phyloP scores from a whole-genome alignment of 2,329 filamentous ascomycete species.

The Aspergillus texensis region DNA sequence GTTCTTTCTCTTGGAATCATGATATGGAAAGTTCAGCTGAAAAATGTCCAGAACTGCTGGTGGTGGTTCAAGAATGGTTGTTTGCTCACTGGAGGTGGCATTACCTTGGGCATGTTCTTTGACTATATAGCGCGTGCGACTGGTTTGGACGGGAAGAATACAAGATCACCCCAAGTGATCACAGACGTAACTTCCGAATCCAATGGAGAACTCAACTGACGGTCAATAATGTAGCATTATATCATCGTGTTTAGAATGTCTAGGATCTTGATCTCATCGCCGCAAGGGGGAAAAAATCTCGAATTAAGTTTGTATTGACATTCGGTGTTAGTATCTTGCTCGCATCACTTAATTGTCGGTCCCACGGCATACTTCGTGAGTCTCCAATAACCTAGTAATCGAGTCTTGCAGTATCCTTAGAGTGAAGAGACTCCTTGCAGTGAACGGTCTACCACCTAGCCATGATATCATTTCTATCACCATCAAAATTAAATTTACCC shows the following conservation, averaged over 20 bases:
- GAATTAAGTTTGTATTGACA: neutral
- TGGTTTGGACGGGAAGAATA: conserved; percentile 28
- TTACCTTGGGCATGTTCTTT: conserved; percentile 56
- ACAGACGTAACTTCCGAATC: neutral
- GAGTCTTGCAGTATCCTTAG: neutral
- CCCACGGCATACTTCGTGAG: neutral
- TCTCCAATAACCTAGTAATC: neutral
- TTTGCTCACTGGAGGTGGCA: conserved; percentile 63
- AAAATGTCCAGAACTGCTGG: conserved; percentile 62
- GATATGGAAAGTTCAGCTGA: conserved; percentile 61
- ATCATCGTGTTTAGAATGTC: neutral
- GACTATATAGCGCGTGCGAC: conserved; percentile 52
- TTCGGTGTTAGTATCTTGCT: neutral
- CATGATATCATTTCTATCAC: neutral
- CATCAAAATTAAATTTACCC: neutral
- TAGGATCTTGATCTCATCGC: neutral
- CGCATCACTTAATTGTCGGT: neutral
- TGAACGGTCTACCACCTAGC: neutral
- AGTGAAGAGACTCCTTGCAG: too few species aligned
- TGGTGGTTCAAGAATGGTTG: conserved; percentile 67
- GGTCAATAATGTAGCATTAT: neutral
- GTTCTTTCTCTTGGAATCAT: conserved; percentile 58
- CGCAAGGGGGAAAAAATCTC: neutral
- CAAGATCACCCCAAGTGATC: neutral
- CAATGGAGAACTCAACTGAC: neutral